Evolutionary conservation across 2,329 filamentous ascomycete species (phyloP), one percentile per base, ranked within the genome.

Genomic region (Aspergillus thermomutatus): DNA sequence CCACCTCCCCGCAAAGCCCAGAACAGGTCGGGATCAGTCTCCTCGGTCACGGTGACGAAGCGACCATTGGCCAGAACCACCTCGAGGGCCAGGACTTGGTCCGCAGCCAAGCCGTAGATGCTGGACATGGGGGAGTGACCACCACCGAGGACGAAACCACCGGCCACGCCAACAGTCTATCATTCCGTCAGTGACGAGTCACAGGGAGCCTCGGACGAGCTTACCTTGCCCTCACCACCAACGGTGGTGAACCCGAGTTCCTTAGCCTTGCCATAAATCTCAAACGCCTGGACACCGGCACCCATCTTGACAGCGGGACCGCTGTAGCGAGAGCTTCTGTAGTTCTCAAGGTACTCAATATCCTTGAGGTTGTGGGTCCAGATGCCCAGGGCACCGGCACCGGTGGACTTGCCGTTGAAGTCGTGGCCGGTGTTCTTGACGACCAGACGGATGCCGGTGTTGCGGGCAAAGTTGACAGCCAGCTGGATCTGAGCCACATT

Each of bases 1-100:
- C 84, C 85, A 0, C 85, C 84, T 3, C 84, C 84, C 27, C 77
- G 76, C 1, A 87, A 69, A 2, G 85, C 86, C 85, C 85, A 89
- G 72, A 84, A 88, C 1, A 88, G 73, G 52, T 87, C 85, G 0
- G 73, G 56, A 60, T 87, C 82, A 31, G 78, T 56, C 25, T 64
- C 45, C 47, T 68, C 56, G 1, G 62, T 64, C 23, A 66, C 66
- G 3, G 68, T 70, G 7, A 69, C 57, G 17, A 70, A 67, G n/a
- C 56, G 60, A 14, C 68, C 68, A 19, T 64, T 61, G 8, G 65
- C 55, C 3, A 66, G 54, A 1, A 70, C 68, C 25, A 69, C 63
- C 27, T 69, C 65, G 3, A 68, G 54, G 4, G 66, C 62, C 9
- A 70, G 52, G 10, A 67, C 66, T 43, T 70, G 66, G 27, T 70